phyloP scores from a whole-genome alignment of 495 filamentous ascomycete genomes.

The Neurospora discreta region DNA sequence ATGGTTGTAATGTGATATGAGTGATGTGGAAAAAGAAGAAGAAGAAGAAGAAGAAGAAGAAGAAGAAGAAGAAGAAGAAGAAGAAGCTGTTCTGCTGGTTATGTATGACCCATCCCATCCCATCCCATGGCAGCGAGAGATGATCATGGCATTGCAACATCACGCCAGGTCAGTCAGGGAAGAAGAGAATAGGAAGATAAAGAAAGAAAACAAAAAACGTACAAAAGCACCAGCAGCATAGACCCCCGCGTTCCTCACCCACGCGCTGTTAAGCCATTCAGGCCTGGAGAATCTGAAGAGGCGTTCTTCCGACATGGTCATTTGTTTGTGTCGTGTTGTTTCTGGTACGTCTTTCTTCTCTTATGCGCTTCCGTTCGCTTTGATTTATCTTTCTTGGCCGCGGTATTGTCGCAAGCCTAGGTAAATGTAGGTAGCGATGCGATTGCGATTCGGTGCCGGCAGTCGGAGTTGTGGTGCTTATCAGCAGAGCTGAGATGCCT shows the following conservation, averaged over 20 bases:
- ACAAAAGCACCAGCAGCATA: constrained; percentile 81
- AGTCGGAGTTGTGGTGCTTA: background rate
- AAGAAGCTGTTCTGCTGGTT: too few relatives aligned
- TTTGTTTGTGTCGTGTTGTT: background rate
- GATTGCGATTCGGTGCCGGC: background rate
- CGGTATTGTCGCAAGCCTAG: background rate
- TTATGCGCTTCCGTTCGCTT: background rate
- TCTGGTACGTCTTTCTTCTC: background rate
- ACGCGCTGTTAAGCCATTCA: constrained; percentile 82
- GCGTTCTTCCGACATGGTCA: constrained; percentile 47
- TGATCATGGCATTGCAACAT: too few relatives aligned
- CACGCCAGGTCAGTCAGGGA: too few relatives aligned
- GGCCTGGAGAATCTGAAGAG: constrained; percentile 72
- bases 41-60: too few relatives aligned
- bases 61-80: too few relatives aligned
- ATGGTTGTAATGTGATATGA: too few relatives aligned
- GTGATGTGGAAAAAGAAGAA: too few relatives aligned
- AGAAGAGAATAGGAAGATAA: too few relatives aligned
- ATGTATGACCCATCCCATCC: too few relatives aligned
- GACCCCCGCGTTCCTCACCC: constrained; percentile 70
- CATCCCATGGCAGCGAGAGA: too few relatives aligned
- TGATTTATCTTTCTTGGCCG: background rate
- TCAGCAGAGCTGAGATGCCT: background rate
- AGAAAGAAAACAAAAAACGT: constrained; percentile 24
- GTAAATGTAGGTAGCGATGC: background rate